These are phyloP conservation scores for Ogataea trehalophila DNA, from an alignment of 805 yeast genomes.

Conservation along the genomic window DNA sequence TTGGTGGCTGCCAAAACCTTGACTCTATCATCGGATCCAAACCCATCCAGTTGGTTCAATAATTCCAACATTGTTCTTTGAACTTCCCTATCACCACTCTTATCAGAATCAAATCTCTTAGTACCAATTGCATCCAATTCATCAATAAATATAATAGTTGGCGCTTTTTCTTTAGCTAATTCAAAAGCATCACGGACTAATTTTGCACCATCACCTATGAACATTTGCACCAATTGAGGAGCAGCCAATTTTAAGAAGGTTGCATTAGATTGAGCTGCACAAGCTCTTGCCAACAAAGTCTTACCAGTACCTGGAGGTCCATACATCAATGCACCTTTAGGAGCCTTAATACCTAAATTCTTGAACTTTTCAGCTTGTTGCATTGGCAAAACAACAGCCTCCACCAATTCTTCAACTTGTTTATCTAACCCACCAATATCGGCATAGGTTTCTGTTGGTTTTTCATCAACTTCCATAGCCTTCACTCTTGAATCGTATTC, in stretches of 20 bases:
- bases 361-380: constrained; percentile 96
- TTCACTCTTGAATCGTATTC: constrained; percentile 97
- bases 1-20: constrained; percentile 98
- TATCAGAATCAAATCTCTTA: constrained; percentile 94
- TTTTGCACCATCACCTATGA: constrained; percentile 98
- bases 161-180: constrained; percentile 96
- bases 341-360: constrained; percentile 91
- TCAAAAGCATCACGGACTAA: constrained; percentile 97
- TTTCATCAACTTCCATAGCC: constrained; percentile 98
- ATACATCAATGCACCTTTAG: constrained; percentile 97
- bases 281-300: constrained; percentile 93
- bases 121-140: constrained; percentile 99
- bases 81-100: constrained; percentile 97
- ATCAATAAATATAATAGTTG: constrained; percentile 95
- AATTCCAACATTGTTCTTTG: constrained; percentile 99
- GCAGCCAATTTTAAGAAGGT: constrained; percentile 96
- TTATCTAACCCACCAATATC: constrained; percentile 98
- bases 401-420: constrained; percentile 96
- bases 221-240: constrained; percentile 97
- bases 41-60: constrained; percentile 95
- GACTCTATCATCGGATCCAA: constrained; percentile 94
- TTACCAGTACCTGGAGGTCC: constrained; percentile 99
- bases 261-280: constrained; percentile 98
- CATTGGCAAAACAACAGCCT: constrained; percentile 98
- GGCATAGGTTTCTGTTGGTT: constrained; percentile 94